A percentile compares a stretch with the other conserved stretches of the same genome.
phyloP scores from a whole-genome alignment of 2,329 filamentous ascomycete species.

The Fusarium avenaceum region DNA sequence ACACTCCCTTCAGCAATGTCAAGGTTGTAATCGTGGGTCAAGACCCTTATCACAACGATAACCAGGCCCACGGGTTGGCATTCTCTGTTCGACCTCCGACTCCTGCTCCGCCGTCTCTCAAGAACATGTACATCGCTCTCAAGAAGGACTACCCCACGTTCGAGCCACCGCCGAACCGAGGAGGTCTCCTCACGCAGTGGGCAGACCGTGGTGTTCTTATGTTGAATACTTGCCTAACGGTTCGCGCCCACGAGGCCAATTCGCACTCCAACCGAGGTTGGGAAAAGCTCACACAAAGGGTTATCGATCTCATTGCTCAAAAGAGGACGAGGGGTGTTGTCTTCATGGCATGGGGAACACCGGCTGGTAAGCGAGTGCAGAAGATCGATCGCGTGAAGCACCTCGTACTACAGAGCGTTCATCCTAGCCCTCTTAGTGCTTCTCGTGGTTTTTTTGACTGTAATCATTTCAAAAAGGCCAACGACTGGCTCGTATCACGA shows the following conservation, averaged over 20 bases:
- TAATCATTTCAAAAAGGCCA: slow-evolving; percentile 83
- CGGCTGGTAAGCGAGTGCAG: slow-evolving; percentile 82
- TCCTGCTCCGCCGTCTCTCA: slow-evolving; percentile 86
- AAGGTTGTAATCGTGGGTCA: slow-evolving; percentile 96
- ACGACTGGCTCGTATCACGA: slow-evolving; percentile 83
- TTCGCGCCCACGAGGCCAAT: slow-evolving; percentile 89
- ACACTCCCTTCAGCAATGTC: slow-evolving; percentile 88
- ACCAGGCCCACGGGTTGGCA: slow-evolving; percentile 95
- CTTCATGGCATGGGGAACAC: slow-evolving; percentile 93
- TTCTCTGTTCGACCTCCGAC: slow-evolving; percentile 95
- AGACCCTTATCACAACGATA: slow-evolving; percentile 95
- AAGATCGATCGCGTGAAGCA: slow-evolving; percentile 81
- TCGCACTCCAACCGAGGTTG: slow-evolving; percentile 89
- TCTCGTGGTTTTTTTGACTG: slow-evolving; percentile 85
- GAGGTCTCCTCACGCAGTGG: slow-evolving; percentile 91
- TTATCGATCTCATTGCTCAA: slow-evolving; percentile 87
- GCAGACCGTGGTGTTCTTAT: slow-evolving; percentile 92
- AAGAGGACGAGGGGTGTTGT: slow-evolving; percentile 86
- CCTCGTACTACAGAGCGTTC: slow-evolving; percentile 86
- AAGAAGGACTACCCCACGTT: slow-evolving; percentile 91
- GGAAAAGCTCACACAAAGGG: slow-evolving; percentile 92
- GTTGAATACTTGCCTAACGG: slow-evolving; percentile 95
- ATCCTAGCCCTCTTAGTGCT: slow-evolving; percentile 94
- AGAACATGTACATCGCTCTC: slow-evolving; percentile 92
- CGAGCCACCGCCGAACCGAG: slow-evolving; percentile 78